Evolutionary conservation across 1,139 yeast species (phyloP), one percentile per base, ranked within the genome.

Genomic region (Wickerhamiella infanticola): DNA sequence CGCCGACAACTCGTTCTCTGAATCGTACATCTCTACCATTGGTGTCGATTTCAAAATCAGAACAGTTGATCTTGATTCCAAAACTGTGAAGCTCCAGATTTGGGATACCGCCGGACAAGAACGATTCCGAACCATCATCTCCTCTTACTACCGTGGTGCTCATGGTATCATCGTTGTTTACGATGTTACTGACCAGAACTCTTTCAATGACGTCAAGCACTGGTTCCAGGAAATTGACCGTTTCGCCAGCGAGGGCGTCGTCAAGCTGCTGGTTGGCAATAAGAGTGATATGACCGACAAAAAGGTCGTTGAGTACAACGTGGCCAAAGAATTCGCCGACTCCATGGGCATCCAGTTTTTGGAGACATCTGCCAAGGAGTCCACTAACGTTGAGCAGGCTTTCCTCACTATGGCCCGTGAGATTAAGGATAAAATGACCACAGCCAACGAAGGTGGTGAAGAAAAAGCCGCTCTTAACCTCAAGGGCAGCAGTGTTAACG

Each of bases 21-120:
- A 90, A 58, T 95, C 93, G 60, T 90, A 90, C 69, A 88, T 90
- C 59, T 85, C 96, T 47, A 90, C 98, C 46, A 90, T 90, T 63
- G 98, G 98, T 48, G 98, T 90, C 46, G 98, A 90, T 63, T 90
- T 90, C 72, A 90, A 90, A 69, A 90, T 90, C 67, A 84, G 96
- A 71, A 90, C 97, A 45, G 85, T 90, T 51, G 57, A 54, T 48
- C 72, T 90, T 53, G 97, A 90, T 57, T 98, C 97, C 54, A 90
- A 90, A 71, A 86, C 95, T 48, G 93, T 90, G 63, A 90, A 90
- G 70, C 74, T 93, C 59, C 98, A 90, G 68, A 88, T 90, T 62
- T 90, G 98, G 98, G 98, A 90, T 63, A 90, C 98, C 46, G 98
- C 98, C 6, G 98, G 98, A 39, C 98, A 90, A 69, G 98, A 90